These are phyloP conservation scores for Cymbopogon flexuosus DNA, from an alignment of 202 grass and related monocot species.

Conservation along the genomic window DNA sequence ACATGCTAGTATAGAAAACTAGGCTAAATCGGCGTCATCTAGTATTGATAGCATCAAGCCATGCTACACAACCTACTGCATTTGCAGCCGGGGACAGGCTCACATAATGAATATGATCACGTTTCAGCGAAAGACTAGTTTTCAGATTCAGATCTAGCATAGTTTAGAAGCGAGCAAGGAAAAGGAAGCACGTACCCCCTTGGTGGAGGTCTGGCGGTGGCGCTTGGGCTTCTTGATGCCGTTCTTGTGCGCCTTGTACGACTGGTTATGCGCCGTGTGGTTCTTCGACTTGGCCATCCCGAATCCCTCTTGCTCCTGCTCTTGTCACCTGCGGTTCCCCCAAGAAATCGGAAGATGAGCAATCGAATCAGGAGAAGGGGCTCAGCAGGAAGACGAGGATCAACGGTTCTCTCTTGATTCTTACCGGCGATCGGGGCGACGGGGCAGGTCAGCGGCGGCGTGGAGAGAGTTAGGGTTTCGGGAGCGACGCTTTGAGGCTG, in stretches of 20 bases:
- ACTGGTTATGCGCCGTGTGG: constrained; percentile 98
- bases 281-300: constrained; percentile 99
- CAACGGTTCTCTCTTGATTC: not conserved
- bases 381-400: not conserved
- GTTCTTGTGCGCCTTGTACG: constrained; percentile 93
- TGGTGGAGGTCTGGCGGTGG: constrained; percentile 83
- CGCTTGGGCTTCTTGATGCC: constrained; percentile 98
- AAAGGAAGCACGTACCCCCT: constrained; percentile 51
- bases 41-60: not conserved
- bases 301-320: constrained; percentile 6
- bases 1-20: not conserved
- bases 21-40: not conserved
- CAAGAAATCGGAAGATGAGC: not conserved
- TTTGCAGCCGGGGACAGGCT: not conserved
- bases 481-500: too few relatives aligned
- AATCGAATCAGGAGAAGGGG: not conserved
- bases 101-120: not conserved
- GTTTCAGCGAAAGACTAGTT: not conserved
- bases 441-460: not conserved
- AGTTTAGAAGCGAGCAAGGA: not conserved
- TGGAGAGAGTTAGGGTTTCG: constrained; percentile 40
- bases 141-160: constrained; percentile 6
- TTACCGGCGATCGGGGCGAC: constrained; percentile 10
- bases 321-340: not conserved
- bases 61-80: not conserved